A percentile compares a stretch with the other conserved stretches of the same genome.
Evolutionary conservation across 495 filamentous ascomycete genomes (phyloP).

Genomic region (Hypoxylon fuscum): DNA sequence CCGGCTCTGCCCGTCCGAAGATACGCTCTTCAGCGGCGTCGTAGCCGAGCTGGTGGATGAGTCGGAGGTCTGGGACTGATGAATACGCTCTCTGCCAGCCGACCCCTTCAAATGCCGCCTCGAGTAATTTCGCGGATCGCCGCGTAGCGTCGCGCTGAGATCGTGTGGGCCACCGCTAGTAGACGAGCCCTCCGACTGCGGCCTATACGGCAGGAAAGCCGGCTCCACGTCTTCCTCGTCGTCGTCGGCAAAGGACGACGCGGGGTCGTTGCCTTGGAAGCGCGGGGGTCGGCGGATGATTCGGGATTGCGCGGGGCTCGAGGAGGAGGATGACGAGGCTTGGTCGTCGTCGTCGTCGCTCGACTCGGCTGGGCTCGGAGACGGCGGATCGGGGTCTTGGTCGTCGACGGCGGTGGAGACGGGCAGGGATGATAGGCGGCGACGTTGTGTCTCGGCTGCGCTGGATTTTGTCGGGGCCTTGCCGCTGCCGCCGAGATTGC

Average conservation of each 20-base stretch:
- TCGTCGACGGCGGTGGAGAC: constrained; percentile 38
- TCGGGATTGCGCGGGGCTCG: constrained; percentile 57
- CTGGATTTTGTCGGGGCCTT: constrained; percentile 24
- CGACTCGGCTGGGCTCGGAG: constrained; percentile 49
- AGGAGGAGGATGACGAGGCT: constrained; percentile 55
- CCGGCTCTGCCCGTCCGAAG: constrained; percentile 22
- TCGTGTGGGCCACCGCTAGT: constrained; percentile 55
- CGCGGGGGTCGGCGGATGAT: constrained; percentile 67
- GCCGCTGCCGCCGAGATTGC: constrained; percentile 38
- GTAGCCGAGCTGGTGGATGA: constrained; percentile 68
- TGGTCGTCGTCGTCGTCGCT: constrained; percentile 42
- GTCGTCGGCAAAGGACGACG: constrained; percentile 47
- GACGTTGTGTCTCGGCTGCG: constrained; percentile 38
- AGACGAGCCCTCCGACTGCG: constrained; percentile 32
- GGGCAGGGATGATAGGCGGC: constrained; percentile 46
- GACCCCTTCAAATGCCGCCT: constrained; percentile 45
- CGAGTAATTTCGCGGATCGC: constrained; percentile 55
- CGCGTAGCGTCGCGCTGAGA: constrained; percentile 68
- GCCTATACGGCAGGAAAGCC: constrained; percentile 75
- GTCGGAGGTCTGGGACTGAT: constrained; percentile 63
- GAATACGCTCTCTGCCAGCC: constrained; percentile 39
- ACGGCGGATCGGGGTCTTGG: constrained; percentile 38
- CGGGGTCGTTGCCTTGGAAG: constrained; percentile 53
- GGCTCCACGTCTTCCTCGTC: constrained; percentile 66
- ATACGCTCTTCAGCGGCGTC: constrained; percentile 17